Conservation (phyloP, 129 eudicot species). For the Artemisia tridentata region DNA sequence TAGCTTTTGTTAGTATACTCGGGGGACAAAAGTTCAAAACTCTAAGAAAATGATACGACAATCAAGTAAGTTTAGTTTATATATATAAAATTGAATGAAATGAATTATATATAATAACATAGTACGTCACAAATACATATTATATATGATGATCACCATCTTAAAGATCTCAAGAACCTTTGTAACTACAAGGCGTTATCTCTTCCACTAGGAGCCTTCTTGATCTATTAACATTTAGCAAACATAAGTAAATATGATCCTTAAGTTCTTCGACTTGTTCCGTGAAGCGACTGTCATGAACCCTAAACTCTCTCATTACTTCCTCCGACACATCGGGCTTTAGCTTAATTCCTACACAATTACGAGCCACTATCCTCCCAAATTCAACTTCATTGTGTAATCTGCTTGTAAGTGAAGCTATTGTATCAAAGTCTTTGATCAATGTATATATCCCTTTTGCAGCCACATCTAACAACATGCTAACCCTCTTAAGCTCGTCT, state of each 20-base stretch:
- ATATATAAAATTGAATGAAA: too few species aligned
- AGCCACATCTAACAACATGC: slow-evolving; percentile 56
- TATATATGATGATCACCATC: neutral
- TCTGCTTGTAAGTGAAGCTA: slow-evolving; percentile 52
- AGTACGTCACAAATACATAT: too few species aligned
- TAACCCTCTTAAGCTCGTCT: slow-evolving; percentile 23
- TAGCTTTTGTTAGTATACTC: too few species aligned
- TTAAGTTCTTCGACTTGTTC: slow-evolving; percentile 73
- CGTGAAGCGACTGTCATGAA: slow-evolving; percentile 41
- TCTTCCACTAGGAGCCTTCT: slow-evolving; percentile 53
- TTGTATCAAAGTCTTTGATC: slow-evolving; percentile 71
- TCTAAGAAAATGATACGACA: too few species aligned
- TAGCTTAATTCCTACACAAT: slow-evolving; percentile 46
- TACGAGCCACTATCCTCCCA: slow-evolving; percentile 43
- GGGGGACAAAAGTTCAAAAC: too few species aligned
- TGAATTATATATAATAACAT: too few species aligned
- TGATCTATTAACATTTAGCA: slow-evolving; percentile 70
- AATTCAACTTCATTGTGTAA: slow-evolving; percentile 65
- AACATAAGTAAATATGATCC: slow-evolving; percentile 66
- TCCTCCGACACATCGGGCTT: slow-evolving; percentile 51
- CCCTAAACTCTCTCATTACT: slow-evolving; percentile 50
- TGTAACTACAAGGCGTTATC: slow-evolving; percentile 24
- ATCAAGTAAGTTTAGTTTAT: too few species aligned
- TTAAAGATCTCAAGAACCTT: neutral
- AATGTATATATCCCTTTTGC: slow-evolving; percentile 69